These are phyloP conservation scores for Fusarium ramigenum DNA, from an alignment of 2,329 filamentous ascomycete genomes.

Conservation along the genomic window DNA sequence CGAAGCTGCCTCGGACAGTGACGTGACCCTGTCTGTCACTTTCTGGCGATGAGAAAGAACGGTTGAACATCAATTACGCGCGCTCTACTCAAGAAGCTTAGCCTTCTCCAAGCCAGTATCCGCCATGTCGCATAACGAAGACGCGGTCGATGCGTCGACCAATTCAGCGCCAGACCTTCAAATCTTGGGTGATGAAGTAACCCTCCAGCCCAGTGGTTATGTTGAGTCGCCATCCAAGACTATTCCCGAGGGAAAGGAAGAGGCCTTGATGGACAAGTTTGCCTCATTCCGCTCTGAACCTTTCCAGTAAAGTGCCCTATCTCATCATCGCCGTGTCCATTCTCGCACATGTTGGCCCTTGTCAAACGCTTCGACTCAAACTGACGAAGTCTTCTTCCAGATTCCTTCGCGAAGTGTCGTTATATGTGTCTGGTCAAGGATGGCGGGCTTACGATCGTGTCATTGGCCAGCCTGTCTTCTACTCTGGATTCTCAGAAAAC, in stretches of 20 bases:
- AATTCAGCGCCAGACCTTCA: constrained; percentile 77
- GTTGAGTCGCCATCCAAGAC: constrained; percentile 57
- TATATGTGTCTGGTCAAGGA: constrained; percentile 91
- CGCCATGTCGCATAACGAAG: constrained; percentile 47
- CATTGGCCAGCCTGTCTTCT: constrained; percentile 93
- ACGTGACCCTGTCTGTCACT: constrained; percentile 14
- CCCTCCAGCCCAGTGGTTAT: constrained; percentile 77
- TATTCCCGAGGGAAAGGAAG: constrained; percentile 66
- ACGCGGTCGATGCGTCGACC: constrained; percentile 43
- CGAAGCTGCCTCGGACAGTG: constrained; percentile 5
- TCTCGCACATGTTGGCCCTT: not conserved
- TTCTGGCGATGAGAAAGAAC: constrained; percentile 30
- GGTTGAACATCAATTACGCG: constrained; percentile 27
- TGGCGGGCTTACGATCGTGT: constrained; percentile 95
- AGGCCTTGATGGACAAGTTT: constrained; percentile 82
- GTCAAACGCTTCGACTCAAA: not conserved
- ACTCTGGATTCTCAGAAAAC: constrained; percentile 87
- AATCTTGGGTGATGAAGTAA: constrained; percentile 78
- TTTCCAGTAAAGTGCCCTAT: constrained; percentile 58
- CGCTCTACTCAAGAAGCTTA: not conserved
- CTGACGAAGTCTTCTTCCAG: constrained; percentile 53
- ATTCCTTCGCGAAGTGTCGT: constrained; percentile 91
- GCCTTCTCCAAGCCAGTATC: not conserved
- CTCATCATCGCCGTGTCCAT: not conserved
- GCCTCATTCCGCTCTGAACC: constrained; percentile 82